Evolutionary conservation across 192 early-diverging fungal genomes (phyloP).

Genomic region (Phlyctochytrium bullatum): DNA sequence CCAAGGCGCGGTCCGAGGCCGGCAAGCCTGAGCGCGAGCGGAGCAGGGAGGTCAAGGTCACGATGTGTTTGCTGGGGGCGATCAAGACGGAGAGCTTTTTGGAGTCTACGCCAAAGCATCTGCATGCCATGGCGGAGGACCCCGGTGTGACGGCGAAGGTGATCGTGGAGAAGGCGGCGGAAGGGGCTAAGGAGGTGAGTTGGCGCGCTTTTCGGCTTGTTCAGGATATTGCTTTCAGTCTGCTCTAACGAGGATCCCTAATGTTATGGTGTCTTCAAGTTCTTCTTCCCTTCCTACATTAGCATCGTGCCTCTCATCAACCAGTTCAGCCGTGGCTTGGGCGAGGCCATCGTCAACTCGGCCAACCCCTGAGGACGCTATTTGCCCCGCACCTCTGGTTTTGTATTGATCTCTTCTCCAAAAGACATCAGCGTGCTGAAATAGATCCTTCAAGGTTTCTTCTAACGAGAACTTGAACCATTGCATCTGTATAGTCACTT

Average conservation of each 20-base stretch:
- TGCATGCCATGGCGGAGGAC: slow-evolving; percentile 7
- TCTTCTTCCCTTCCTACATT: background rate
- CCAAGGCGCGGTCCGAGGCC: background rate
- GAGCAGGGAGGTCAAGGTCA: background rate
- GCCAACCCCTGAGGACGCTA: background rate
- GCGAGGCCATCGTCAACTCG: background rate
- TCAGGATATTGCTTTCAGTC: background rate
- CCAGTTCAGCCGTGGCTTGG: background rate
- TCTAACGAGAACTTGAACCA: no score
- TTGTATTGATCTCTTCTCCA: no score
- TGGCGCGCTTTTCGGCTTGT: background rate
- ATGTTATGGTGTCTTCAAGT: background rate
- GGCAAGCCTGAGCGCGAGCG: background rate
- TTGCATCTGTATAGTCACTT: no score
- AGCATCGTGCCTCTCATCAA: background rate
- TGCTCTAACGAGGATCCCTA: background rate
- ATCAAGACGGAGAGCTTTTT: slow-evolving; percentile 12
- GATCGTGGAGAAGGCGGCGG: slow-evolving; percentile 1
- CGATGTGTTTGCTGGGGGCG: slow-evolving; percentile 8
- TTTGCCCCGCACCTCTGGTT: no score
- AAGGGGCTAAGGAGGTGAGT: slow-evolving; percentile 4
- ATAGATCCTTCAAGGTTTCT: no score
- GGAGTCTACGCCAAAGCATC: background rate
- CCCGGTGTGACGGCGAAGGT: slow-evolving; percentile 7
- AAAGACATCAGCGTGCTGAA: no score